These are phyloP conservation scores for Ceratocystis huliohia DNA, from an alignment of 2,329 filamentous ascomycete species.

Conservation along the genomic window DNA sequence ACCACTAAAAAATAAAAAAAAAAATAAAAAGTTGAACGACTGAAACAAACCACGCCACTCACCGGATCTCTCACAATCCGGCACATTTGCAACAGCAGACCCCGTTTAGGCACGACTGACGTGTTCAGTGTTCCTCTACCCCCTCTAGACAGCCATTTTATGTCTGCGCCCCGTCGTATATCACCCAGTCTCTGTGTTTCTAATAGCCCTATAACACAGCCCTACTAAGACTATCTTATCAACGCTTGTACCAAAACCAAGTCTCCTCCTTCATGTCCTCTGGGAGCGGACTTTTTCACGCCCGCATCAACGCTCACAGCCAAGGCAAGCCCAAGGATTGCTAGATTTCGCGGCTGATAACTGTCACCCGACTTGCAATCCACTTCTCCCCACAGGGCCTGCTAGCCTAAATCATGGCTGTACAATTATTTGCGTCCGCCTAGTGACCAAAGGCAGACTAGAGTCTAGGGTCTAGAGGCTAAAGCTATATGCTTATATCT, in stretches of 20 bases:
- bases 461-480: too few relatives aligned
- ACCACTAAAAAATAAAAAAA: background rate
- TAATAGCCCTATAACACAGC: background rate
- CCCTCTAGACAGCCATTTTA: background rate
- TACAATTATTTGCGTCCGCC: background rate
- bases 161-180: background rate
- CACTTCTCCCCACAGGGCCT: background rate
- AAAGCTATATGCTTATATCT: background rate
- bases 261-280: background rate
- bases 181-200: background rate
- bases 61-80: background rate
- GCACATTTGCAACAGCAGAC: background rate
- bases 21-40: too few relatives aligned
- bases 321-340: background rate
- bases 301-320: background rate
- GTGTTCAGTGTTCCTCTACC: background rate
- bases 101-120: background rate
- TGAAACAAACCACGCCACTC: background rate
- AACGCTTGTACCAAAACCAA: background rate
- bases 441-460: background rate
- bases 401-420: background rate
- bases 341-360: background rate
- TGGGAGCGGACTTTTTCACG: background rate
- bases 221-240: constrained; percentile 4
- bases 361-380: background rate